Base-by-base conservation (phyloP, 306 rosid species). In the Echinosophora koreensis region DNA sequence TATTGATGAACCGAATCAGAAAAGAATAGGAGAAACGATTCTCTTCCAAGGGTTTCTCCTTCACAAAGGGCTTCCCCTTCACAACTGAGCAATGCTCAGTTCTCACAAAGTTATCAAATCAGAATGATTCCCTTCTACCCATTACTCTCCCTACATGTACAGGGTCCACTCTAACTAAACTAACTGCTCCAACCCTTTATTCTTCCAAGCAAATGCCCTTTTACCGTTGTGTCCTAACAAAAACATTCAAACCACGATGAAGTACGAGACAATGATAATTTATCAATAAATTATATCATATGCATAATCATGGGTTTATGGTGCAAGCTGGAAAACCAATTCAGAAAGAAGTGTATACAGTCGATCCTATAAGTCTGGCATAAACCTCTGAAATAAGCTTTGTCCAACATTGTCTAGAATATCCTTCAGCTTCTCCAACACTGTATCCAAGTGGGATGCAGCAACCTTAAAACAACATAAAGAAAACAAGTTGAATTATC, bases 361-460 rank as follows among this genome's bases (percentile, higher is more conserved):
- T 35, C 61, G 32, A 66, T 81, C 76, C 82, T 54, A 84, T 12
- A 56, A 71, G 83, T 82, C 57, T 58, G 68, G 79, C 64, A 86
- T 55, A 71, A 85, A 94, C 98, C 98, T 94, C 73, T 84, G 90
- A 76, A 94, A 87, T 77, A 94, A 77, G 80, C 85, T 90, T 17
- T 89, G 97, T 74, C 92, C 98, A 84, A 92, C 92, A 87, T 81
- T 92, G 83, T 94, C 97, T 77, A 94, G 84, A 87, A 92, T 90
- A 73, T 86, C 87, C 85, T 94, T 94, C 84, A 94, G 92, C 90
- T 92, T 94, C 84, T 88, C 98, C 88, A 94, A 81, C 65, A 94
- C 98, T 13, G 98, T 90, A 84, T 94, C 98, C 87, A 94, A 87
- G 88, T 94, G 98, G 56, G 98, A 92, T 62, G 98, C 97, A 62